phyloP scores from a whole-genome alignment of 202 grass and related monocot genomes.

The Saccharum hybrid region DNA sequence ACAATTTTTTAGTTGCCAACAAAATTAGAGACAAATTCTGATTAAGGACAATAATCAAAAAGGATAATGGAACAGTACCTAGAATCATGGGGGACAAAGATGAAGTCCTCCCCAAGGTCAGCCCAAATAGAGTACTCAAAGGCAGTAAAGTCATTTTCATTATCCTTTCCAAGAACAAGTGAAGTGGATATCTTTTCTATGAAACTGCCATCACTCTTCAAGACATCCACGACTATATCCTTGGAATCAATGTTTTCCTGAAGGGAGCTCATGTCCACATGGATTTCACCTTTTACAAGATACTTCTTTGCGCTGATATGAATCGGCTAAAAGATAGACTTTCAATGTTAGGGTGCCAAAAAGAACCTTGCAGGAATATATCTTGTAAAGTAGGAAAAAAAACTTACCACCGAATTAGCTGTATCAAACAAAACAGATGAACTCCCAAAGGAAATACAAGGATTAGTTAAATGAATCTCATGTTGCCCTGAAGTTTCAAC shows the following conservation, averaged over 20 bases:
- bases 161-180: slow-evolving; percentile 57
- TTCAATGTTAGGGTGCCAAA: slow-evolving; percentile 43
- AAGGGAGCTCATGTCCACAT: slow-evolving; percentile 60
- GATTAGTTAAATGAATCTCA: slow-evolving; percentile 85
- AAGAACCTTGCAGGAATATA: slow-evolving; percentile 5
- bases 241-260: slow-evolving; percentile 61
- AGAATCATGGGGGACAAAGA: slow-evolving; percentile 77
- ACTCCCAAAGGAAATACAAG: slow-evolving; percentile 87
- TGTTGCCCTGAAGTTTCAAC: slow-evolving; percentile 82
- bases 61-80: slow-evolving; percentile 55
- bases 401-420: slow-evolving; percentile 58
- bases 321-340: slow-evolving; percentile 57
- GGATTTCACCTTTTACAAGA: slow-evolving; percentile 87
- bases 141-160: slow-evolving; percentile 51
- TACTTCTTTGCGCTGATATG: slow-evolving; percentile 88
- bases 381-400: slow-evolving; percentile 8
- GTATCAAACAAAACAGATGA: slow-evolving; percentile 71
- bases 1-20: slow-evolving; percentile 4
- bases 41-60: background rate
- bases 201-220: slow-evolving; percentile 61
- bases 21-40: slow-evolving; percentile 7
- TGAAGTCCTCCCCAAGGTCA: slow-evolving; percentile 74
- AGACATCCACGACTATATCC: slow-evolving; percentile 73
- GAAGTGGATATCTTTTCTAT: slow-evolving; percentile 60
- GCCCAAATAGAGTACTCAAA: slow-evolving; percentile 94